Base-by-base conservation (phyloP, 129 eudicot species). In the Flaveria robusta region DNA sequence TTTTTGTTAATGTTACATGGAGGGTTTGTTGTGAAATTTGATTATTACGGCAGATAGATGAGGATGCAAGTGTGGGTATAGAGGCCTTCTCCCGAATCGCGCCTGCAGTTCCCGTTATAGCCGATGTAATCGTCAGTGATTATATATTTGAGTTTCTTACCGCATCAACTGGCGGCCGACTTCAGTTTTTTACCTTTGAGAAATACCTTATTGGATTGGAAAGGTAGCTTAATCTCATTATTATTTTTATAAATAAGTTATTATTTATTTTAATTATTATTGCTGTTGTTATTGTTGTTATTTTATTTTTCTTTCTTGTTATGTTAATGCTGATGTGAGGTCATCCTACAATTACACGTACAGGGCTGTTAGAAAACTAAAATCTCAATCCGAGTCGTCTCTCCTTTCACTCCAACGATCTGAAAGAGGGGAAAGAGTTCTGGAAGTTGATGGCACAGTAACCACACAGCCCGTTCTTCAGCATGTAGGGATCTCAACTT, bases 401-500 rank as follows among this genome's bases (percentile, higher is more conserved):
- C 88, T 87, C 64, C 88, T 93, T 67, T 87, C 93, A 43, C 41
- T 88, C 34, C 74, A 87, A 72, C 86, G 97, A 74, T 76, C 90
- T 59, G 83, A 59, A 55, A 84, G 93, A 81, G 87, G 81, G 80
- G 98, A 91, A 71, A 85, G 82, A 82, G 77, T 93, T 54, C 74
- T 91, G 58, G 97, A 91, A 82, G 74, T 91, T 34, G 98, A 91
- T 70, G 98, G 98, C 9, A 90, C 98, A 8, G 97, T 93, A 56
- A 93, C 98, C 71, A 90, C 87, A 68, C 98, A 93, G 78, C 97
- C 98, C 13, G 97, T 93, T 78, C 97, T 93, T 81, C 89, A 90
- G 72, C 98, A 93, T 72, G 66, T 93, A 72, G 98, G 98, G 65
- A 88, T 86, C 77, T 88, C 97, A 52, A 84, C 97, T 23, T 90